Evolutionary conservation across 2,329 filamentous ascomycete species (phyloP).

Genomic region (Huntiella moniliformis): DNA sequence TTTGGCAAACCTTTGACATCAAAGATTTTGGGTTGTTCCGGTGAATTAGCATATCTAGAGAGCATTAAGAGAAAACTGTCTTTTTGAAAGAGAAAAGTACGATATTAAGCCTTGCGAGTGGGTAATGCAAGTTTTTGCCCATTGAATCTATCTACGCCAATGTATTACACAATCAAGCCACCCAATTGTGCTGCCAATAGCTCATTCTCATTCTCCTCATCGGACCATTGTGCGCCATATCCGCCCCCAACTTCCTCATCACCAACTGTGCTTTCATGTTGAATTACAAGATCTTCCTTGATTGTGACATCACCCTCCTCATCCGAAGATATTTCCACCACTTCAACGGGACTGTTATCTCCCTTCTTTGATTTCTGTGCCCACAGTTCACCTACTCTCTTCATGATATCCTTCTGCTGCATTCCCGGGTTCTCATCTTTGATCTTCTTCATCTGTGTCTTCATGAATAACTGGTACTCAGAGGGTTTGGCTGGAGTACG

Average conservation of each 20-base stretch:
- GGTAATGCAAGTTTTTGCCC: too few species aligned
- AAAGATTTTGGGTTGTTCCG: slow-evolving; percentile 62
- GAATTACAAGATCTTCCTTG: neutral
- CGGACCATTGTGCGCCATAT: neutral
- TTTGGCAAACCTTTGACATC: slow-evolving; percentile 58
- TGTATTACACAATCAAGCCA: slow-evolving; percentile 5
- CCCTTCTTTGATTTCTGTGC: slow-evolving; percentile 19
- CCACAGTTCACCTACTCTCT: slow-evolving; percentile 45
- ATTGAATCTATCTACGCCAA: too few species aligned
- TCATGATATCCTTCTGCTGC: slow-evolving; percentile 51
- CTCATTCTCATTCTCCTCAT: slow-evolving; percentile 4
- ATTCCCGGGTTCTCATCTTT: slow-evolving; percentile 35
- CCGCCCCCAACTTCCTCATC: neutral
- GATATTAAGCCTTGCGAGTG: too few species aligned
- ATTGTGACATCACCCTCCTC: slow-evolving; percentile 12
- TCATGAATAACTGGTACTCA: slow-evolving; percentile 37
- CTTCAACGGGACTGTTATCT: neutral
- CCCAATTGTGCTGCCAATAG: slow-evolving; percentile 6
- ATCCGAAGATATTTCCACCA: slow-evolving; percentile 13
- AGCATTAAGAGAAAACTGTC: too few species aligned
- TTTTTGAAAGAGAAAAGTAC: too few species aligned
- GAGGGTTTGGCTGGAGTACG: slow-evolving; percentile 23
- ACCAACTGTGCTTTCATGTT: neutral
- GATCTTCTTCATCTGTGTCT: slow-evolving; percentile 46
- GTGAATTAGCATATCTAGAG: too few species aligned